Evolutionary conservation across 2,329 filamentous ascomycete genomes (phyloP).

Genomic region (Ascochyta pisi): DNA sequence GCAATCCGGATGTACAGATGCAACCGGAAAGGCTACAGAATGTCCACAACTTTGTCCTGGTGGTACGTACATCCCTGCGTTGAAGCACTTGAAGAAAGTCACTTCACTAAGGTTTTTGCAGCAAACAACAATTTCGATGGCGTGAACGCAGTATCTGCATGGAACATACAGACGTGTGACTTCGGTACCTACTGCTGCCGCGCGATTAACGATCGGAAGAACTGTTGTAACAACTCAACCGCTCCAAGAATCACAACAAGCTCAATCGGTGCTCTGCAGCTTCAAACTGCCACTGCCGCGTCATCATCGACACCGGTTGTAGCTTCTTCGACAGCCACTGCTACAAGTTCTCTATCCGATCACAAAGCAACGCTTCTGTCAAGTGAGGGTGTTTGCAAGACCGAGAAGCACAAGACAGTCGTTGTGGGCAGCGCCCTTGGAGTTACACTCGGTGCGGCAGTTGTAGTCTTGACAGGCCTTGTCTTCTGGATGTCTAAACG

Average conservation of each 20-base stretch:
- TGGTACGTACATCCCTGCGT: slow-evolving; percentile 26
- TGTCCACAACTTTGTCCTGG: slow-evolving; percentile 42
- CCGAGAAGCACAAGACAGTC: slow-evolving; percentile 29
- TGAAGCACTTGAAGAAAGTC: not conserved
- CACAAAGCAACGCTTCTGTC: slow-evolving; percentile 8
- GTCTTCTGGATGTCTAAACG: slow-evolving; percentile 36
- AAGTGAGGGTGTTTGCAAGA: slow-evolving; percentile 17
- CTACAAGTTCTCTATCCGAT: slow-evolving; percentile 15
- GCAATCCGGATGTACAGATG: slow-evolving; percentile 46
- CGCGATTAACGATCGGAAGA: slow-evolving; percentile 28
- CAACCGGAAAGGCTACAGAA: slow-evolving; percentile 35
- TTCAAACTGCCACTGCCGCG: slow-evolving; percentile 20
- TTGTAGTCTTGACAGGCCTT: slow-evolving; percentile 23
- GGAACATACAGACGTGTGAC: slow-evolving; percentile 46
- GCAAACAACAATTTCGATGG: slow-evolving; percentile 26
- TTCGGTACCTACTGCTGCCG: slow-evolving; percentile 47
- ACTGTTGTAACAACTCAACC: slow-evolving; percentile 40
- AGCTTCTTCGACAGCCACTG: slow-evolving; percentile 6
- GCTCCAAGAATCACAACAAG: slow-evolving; percentile 33
- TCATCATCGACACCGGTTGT: slow-evolving; percentile 5
- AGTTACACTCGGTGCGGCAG: slow-evolving; percentile 30
- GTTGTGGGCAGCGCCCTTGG: slow-evolving; percentile 37
- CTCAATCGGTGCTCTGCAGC: slow-evolving; percentile 31
- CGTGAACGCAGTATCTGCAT: slow-evolving; percentile 29
- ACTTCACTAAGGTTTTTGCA: not conserved